These are phyloP conservation scores for Alternaria angustiovoidea DNA, from an alignment of 2,329 filamentous ascomycete species.

Conservation along the genomic window DNA sequence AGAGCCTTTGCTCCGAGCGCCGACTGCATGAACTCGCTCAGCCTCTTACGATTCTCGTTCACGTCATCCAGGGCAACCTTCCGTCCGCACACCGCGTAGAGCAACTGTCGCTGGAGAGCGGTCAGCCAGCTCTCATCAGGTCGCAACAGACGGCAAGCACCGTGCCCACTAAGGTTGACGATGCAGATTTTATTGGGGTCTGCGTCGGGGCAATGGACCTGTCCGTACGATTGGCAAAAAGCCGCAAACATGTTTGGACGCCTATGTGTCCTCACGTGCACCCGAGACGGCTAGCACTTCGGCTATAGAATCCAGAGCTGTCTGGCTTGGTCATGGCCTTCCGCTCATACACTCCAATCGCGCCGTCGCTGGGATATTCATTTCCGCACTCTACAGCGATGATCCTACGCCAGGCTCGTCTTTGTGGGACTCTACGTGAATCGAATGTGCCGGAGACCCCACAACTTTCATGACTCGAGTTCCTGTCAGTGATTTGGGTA, in stretches of 20 bases:
- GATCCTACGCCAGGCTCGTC: conserved; percentile 25
- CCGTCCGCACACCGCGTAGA: background rate
- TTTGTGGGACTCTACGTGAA: conserved; percentile 11
- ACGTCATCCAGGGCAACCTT: conserved; percentile 1
- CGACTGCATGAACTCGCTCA: conserved; percentile 13
- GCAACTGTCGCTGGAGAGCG: conserved; percentile 14
- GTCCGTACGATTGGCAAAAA: conserved; percentile 34
- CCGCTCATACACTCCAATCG: conserved; percentile 34
- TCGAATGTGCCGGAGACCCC: conserved; percentile 18
- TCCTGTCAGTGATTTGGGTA: background rate
- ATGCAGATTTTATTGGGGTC: conserved; percentile 21
- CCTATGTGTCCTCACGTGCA: conserved; percentile 31
- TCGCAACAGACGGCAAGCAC: conserved; percentile 17
- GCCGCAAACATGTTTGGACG: conserved; percentile 24
- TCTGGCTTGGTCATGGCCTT: conserved; percentile 27
- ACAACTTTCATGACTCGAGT: conserved; percentile 24
- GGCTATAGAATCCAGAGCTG: conserved; percentile 33
- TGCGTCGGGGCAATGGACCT: conserved; percentile 29
- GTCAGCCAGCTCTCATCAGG: conserved; percentile 23
- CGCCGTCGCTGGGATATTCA: conserved; percentile 34
- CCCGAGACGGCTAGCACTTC: conserved; percentile 27
- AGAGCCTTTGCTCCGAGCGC: conserved; percentile 25
- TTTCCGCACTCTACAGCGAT: conserved; percentile 32
- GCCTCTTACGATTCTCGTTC: background rate
- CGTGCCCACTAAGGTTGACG: conserved; percentile 21